phyloP scores from a whole-genome alignment of 73 alveolate species.

The Strombidium stylifer region DNA sequence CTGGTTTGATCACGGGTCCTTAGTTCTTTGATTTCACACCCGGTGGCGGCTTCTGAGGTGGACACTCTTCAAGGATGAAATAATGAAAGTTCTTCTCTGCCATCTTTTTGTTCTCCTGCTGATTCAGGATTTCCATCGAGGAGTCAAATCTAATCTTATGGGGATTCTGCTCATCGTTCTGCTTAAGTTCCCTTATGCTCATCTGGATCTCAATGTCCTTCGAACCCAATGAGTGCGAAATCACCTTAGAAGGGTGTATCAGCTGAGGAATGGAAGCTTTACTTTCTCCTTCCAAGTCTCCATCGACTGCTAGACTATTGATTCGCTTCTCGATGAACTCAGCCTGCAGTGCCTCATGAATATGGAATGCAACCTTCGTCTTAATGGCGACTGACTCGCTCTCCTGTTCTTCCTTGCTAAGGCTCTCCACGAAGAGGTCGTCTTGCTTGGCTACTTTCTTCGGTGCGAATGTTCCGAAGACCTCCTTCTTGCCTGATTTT shows the following conservation, averaged over 20 bases:
- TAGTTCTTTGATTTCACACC: background rate
- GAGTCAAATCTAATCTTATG: constrained; percentile 20
- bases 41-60: background rate
- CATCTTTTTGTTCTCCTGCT: background rate
- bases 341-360: too few relatives aligned
- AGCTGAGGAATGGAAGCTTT: too few relatives aligned
- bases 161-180: constrained; percentile 13
- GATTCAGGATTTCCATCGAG: background rate
- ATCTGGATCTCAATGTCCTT: constrained; percentile 23
- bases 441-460: too few relatives aligned
- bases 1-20: background rate
- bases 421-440: too few relatives aligned
- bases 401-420: too few relatives aligned
- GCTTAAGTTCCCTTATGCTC: background rate
- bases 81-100: too few relatives aligned
- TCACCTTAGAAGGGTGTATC: too few relatives aligned
- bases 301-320: too few relatives aligned
- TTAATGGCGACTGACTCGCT: too few relatives aligned
- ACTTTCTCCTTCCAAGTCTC: too few relatives aligned
- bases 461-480: background rate
- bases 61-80: background rate
- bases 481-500: background rate
- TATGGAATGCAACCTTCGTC: too few relatives aligned
- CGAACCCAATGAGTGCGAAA: background rate
- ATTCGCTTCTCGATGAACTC: too few relatives aligned